Evolutionary conservation across 768 basidiomycete species (phyloP), one percentile per base, ranked within the genome.

Genomic region (Nidularia sp.): DNA sequence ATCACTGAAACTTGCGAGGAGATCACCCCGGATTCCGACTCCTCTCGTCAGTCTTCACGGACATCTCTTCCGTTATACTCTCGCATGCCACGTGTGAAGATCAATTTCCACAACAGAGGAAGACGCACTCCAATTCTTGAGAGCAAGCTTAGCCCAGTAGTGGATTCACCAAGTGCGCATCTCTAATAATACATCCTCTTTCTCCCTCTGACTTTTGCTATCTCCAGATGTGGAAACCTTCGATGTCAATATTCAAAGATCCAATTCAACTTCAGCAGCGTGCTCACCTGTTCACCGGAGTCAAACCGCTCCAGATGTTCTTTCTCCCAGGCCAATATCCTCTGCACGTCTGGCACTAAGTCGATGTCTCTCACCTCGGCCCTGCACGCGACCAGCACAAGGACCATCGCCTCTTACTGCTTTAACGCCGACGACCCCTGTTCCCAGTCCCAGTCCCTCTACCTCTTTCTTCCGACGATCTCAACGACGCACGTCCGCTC

Each of bases 401-500:
- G 41, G 39, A n/a, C 34, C 34, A 8, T 50, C 49, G 3, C 34
- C 49, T 9, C 18, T 55, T 1, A 29, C 49, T 6, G 51, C 52
- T 25, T 46, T 61, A 12, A 45, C 57, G 4, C 52, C 48, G n/a
- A 49, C 57, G n/a, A 42, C 45, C 8, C 48, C 50, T 31, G 53
- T 61, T 32, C 48, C 53, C n/a, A 58, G 65, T 54, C 57, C 60
- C 54, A 44, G 55, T 29, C 25, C 25, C 25, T 47, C 52, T 32
- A 54, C 63, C 53, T 49, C 56, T 45, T 64, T 66, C 60, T 49
- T 61, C 34, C 62, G 64, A 18, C 72, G 69, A 51, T 18, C 58
- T 29, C 58, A 66, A 34, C 60, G 69, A 48, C 66, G 69, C 31
- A 54, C 55, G 2, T 68, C 73, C 4, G 55, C 65, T 6, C 70